Percentiles rank a stretch among this genome's conserved stretches.
phyloP scores from a whole-genome alignment of 2,329 filamentous ascomycete genomes.

The Aureobasidium sp. region DNA sequence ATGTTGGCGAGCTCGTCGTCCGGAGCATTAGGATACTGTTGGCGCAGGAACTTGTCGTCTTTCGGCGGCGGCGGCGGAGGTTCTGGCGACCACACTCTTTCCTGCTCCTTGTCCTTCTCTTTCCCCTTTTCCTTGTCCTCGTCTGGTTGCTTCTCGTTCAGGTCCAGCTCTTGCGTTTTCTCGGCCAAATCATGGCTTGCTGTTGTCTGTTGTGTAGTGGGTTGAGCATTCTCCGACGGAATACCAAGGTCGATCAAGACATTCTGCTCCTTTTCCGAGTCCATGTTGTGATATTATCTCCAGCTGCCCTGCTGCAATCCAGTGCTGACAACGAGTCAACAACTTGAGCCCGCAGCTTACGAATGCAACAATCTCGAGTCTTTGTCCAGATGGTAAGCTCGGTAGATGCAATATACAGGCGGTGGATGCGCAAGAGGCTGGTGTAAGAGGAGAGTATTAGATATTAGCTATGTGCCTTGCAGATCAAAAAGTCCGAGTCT shows the following conservation, averaged over 20 bases:
- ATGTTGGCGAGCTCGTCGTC: slow-evolving; percentile 81
- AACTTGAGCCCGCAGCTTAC: not conserved
- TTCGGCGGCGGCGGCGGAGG: slow-evolving; percentile 28
- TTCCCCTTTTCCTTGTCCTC: not conserved
- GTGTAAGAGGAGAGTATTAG: not conserved
- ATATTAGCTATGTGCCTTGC: slow-evolving; percentile 8
- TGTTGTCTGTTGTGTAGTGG: not conserved
- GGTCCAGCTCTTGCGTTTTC: not conserved
- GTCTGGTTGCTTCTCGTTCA: slow-evolving; percentile 6
- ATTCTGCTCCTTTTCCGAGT: not conserved
- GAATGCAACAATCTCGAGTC: not conserved
- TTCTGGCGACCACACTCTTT: slow-evolving; percentile 20
- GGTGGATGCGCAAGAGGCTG: not conserved
- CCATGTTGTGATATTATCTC: slow-evolving; percentile 1
- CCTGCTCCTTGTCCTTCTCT: slow-evolving; percentile 7
- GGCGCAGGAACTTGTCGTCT: slow-evolving; percentile 19
- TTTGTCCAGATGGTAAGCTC: not conserved
- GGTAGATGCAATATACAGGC: not conserved
- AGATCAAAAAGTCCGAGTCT: not conserved
- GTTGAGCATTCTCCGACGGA: not conserved
- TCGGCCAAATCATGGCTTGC: not conserved
- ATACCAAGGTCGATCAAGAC: slow-evolving; percentile 11
- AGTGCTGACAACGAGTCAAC: not conserved
- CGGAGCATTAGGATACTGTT: slow-evolving; percentile 19
- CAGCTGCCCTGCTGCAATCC: not conserved